Conservation (phyloP, 2,329 filamentous ascomycete genomes). For the Eurotiales sp. region DNA sequence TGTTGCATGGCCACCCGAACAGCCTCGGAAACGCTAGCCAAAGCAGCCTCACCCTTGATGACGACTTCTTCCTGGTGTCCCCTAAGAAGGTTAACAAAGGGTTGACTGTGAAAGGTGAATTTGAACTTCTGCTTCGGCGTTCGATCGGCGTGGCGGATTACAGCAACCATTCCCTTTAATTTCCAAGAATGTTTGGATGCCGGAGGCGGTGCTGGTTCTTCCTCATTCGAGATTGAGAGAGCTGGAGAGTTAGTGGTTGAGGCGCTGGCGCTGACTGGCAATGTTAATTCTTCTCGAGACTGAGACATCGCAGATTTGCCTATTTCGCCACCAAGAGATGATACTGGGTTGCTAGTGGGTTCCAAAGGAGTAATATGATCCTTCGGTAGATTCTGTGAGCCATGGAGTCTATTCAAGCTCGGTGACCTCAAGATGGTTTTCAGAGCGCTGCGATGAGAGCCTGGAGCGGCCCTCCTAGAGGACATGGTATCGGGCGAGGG, state of each 20-base stretch:
- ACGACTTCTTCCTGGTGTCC: conserved; percentile 96
- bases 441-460: conserved; percentile 48
- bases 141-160: conserved; percentile 92
- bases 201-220: conserved; percentile 44
- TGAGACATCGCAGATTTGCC: conserved; percentile 7
- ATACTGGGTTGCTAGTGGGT: conserved; percentile 23
- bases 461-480: conserved; percentile 35
- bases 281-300: conserved; percentile 21
- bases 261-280: conserved; percentile 21
- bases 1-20: conserved; percentile 76
- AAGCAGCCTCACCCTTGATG: conserved; percentile 82
- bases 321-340: conserved; percentile 33
- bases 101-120: conserved; percentile 95
- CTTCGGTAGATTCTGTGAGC: conserved; percentile 42
- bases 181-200: conserved; percentile 94
- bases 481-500: conserved; percentile 30
- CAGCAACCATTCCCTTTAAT: conserved; percentile 93
- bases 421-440: conserved; percentile 63
- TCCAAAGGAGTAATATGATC: conserved; percentile 43
- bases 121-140: conserved; percentile 99
- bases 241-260: conserved; percentile 26
- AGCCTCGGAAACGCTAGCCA: conserved; percentile 83
- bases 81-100: conserved; percentile 90
- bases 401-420: conserved; percentile 58
- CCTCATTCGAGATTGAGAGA: conserved; percentile 22